Conservation (phyloP, 495 filamentous ascomycete genomes). For the Gamarada debralockiae region DNA sequence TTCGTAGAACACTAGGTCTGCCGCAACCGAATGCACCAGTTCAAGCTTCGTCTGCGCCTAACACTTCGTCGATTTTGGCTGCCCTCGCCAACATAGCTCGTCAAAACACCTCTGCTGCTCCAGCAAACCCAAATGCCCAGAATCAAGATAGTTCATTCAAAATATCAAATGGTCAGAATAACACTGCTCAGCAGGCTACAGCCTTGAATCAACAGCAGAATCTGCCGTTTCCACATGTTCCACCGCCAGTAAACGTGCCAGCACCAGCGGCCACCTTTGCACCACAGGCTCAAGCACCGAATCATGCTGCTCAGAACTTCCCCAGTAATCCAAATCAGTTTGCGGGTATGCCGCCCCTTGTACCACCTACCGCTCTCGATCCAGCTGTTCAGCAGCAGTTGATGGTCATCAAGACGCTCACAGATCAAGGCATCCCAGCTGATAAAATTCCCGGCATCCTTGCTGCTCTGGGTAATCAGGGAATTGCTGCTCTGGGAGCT, state of each 20-base stretch:
- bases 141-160: constrained; percentile 49
- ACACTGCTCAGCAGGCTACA: constrained; percentile 26
- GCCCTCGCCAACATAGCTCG: constrained; percentile 83
- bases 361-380: constrained; percentile 27
- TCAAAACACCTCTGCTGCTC: constrained; percentile 63
- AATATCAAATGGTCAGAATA: constrained; percentile 49
- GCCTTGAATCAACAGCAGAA: constrained; percentile 13
- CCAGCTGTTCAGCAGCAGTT: constrained; percentile 58
- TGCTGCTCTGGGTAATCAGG: constrained; percentile 22
- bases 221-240: constrained; percentile 22
- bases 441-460: constrained; percentile 57
- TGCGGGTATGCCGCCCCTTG: constrained; percentile 39
- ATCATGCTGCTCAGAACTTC: constrained; percentile 31
- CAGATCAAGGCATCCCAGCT: constrained; percentile 54
- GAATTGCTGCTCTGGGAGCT: constrained; percentile 25
- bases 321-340: constrained; percentile 40
- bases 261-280: constrained; percentile 45
- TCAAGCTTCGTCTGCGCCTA: constrained; percentile 36
- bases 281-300: constrained; percentile 42
- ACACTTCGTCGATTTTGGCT: constrained; percentile 73
- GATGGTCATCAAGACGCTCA: constrained; percentile 51
- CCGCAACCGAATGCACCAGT: constrained; percentile 30
- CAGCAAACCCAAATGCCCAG: constrained; percentile 46
- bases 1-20: constrained; percentile 37
- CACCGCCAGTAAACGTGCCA: constrained; percentile 57